phyloP scores from a whole-genome alignment of 805 yeast species.

The Brettanomyces anomalus region DNA sequence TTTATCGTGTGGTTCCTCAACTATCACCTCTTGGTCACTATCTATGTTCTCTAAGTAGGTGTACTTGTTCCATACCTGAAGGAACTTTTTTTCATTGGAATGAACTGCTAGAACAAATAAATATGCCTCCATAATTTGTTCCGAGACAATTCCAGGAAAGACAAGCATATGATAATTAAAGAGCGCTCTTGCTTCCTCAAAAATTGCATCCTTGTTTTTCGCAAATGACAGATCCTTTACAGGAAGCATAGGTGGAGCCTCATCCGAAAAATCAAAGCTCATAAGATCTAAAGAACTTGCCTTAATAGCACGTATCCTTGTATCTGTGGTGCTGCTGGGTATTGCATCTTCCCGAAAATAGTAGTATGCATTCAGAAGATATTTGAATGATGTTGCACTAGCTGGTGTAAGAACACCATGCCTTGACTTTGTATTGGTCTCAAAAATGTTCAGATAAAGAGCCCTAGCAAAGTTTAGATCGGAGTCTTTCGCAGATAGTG shows the following conservation, averaged over 20 bases:
- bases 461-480: slow-evolving; percentile 69
- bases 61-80: slow-evolving; percentile 25
- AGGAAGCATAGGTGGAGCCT: slow-evolving; percentile 68
- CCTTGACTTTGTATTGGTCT: slow-evolving; percentile 14
- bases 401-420: slow-evolving; percentile 13
- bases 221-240: slow-evolving; percentile 24
- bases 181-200: slow-evolving; percentile 73
- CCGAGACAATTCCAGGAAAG: slow-evolving; percentile 35
- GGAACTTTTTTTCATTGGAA: slow-evolving; percentile 28
- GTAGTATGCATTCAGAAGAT: slow-evolving; percentile 37
- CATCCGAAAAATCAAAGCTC: slow-evolving; percentile 22
- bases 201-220: slow-evolving; percentile 29
- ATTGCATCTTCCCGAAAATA: slow-evolving; percentile 9
- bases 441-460: slow-evolving; percentile 31
- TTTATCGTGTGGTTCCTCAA: slow-evolving; percentile 13
- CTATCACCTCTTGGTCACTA: slow-evolving; percentile 9
- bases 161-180: slow-evolving; percentile 46
- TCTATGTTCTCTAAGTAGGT: slow-evolving; percentile 27
- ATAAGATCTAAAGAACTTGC: slow-evolving; percentile 24
- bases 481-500: slow-evolving; percentile 71
- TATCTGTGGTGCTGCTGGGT: slow-evolving; percentile 28
- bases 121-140: slow-evolving; percentile 39
- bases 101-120: slow-evolving; percentile 37
- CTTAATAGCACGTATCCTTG: slow-evolving; percentile 34
- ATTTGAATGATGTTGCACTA: slow-evolving; percentile 18